A percentile compares a stretch with the other conserved stretches of the same genome.
phyloP scores from a whole-genome alignment of 768 basidiomycete genomes.

The Suillus paluster region DNA sequence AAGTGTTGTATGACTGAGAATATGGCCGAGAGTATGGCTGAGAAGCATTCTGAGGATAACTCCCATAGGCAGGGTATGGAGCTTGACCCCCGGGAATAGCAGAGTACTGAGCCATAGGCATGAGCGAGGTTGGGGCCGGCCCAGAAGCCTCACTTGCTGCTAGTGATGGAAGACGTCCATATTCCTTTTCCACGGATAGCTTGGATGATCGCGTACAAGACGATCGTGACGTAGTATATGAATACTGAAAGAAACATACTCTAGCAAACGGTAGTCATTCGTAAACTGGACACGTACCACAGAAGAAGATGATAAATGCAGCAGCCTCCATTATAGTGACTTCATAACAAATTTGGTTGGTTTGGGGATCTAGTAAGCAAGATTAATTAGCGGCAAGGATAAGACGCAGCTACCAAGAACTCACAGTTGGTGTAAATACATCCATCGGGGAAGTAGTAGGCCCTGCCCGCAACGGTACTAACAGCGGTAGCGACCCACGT shows the following conservation, averaged over 20 bases:
- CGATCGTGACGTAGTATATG: slow-evolving; percentile 24
- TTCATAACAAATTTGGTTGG: slow-evolving; percentile 22
- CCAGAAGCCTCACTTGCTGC: slow-evolving; percentile 16
- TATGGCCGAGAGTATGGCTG: slow-evolving; percentile 14
- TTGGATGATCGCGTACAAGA: slow-evolving; percentile 28
- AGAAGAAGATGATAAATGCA: slow-evolving; percentile 27
- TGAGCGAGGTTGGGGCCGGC: not conserved
- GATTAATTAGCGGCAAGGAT: not conserved
- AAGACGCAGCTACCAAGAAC: not conserved
- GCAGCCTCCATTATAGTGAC: slow-evolving; percentile 23
- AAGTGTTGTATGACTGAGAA: slow-evolving; percentile 13
- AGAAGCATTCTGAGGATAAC: slow-evolving; percentile 4
- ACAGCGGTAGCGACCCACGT: slow-evolving; percentile 25
- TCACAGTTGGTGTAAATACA: slow-evolving; percentile 18
- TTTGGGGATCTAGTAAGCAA: slow-evolving; percentile 11
- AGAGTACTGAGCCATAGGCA: slow-evolving; percentile 15
- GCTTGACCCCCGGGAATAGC: slow-evolving; percentile 9
- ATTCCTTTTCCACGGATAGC: slow-evolving; percentile 25
- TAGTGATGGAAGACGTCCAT: slow-evolving; percentile 27
- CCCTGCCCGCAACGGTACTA: slow-evolving; percentile 13
- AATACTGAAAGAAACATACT: slow-evolving; percentile 20
- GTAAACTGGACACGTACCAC: slow-evolving; percentile 21
- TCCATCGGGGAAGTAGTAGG: slow-evolving; percentile 21
- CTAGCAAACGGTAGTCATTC: not conserved
- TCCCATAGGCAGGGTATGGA: slow-evolving; percentile 8